Evolutionary conservation across 805 yeast genomes (phyloP), one percentile per base, ranked within the genome.

Genomic region (Gaillardinia entomophila): DNA sequence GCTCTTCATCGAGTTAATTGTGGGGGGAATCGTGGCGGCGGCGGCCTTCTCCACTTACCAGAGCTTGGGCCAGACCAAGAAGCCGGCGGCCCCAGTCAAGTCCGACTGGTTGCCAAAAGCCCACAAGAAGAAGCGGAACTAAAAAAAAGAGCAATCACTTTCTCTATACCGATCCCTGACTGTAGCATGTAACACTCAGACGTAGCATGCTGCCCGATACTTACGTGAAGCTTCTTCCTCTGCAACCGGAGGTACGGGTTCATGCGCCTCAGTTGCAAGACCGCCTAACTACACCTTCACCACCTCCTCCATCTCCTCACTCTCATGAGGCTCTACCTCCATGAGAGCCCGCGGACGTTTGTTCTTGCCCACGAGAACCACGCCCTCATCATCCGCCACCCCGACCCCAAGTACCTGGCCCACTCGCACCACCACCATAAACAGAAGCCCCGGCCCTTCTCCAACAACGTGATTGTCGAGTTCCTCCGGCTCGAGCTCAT

Each of bases 331-430:
- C 68, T 84, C 10, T 77, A 67, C 53, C 66, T 82, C 33, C 75
- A 82, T 35, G 73, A 69, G 35, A 53, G 65, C 22, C 90, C 92
- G 2, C 64, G 96, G 34, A 72, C 89, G 8, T 63, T 85, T 36
- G 81, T 85, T 2, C 62, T 87, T 3, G 73, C 77, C 3, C 71
- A 81, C 14, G 68, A 71, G 27, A 71, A 69, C 17, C 72, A 66
- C 49, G 84, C 79, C 1, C 62, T 87, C 38, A 63, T 80, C 3
- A 65, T 87, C 30, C 66, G 79, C 30, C 77, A 71, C 39, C 67
- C 71, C 16, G 39, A 41, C 33, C 68, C 70, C 10, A 43, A 41
- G 3, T 51, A 55, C 29, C 48, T 38, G 27, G 33, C 36, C 20
- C 24, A 46, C 22, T 40, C 37, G 32, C 46, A 41, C 36, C 43